A percentile compares a stretch with the other conserved stretches of the same genome.
Conservation (phyloP, 345 rosid genomes). For the Physaria fendleri region DNA sequence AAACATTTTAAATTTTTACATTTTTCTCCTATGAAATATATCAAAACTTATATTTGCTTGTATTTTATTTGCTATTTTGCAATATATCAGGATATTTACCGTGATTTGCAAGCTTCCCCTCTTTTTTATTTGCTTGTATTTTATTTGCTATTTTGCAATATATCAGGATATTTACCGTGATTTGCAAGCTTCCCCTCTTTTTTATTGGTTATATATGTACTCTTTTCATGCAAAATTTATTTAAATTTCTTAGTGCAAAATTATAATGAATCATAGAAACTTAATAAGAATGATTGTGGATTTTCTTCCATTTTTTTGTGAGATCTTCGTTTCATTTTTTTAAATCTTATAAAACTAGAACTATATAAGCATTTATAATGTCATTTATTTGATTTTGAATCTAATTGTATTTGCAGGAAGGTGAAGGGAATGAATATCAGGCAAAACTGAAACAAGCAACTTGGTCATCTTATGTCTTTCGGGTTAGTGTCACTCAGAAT, state of each 20-base stretch:
- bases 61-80: background rate
- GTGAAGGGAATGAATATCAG: constrained; percentile 46
- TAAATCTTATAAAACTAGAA: background rate
- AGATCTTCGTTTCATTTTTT: background rate
- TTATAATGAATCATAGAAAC: no score
- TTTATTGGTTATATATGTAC: no score
- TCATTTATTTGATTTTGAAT: background rate
- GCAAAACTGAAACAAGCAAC: constrained; percentile 69
- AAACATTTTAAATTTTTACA: constrained; percentile 1
- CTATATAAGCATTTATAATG: background rate
- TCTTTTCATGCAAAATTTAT: no score
- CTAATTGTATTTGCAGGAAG: constrained; percentile 37
- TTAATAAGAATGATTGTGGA: no score
- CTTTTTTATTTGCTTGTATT: constrained; percentile 17
- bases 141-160: background rate
- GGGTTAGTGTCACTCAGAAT: constrained; percentile 60
- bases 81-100: no score
- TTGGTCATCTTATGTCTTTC: constrained; percentile 70
- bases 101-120: no score
- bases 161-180: no score
- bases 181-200: no score
- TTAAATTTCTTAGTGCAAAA: no score
- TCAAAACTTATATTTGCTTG: constrained; percentile 8
- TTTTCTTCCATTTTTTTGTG: no score
- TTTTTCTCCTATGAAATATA: background rate